These are phyloP conservation scores for Trichosanthes truncata DNA, from an alignment of 306 rosid species.

Conservation along the genomic window DNA sequence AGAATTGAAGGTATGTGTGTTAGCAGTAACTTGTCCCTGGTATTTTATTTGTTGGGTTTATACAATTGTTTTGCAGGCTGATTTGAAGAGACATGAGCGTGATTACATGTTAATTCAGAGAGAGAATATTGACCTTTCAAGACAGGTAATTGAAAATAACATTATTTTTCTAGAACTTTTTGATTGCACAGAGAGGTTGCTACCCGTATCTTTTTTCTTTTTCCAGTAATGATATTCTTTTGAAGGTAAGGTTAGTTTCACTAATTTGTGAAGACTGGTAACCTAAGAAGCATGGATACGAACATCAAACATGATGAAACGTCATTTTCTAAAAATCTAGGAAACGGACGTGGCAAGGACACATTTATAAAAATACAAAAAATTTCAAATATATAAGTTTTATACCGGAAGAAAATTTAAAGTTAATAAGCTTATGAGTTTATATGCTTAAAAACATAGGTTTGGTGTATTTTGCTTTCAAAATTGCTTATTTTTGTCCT, in stretches of 20 bases:
- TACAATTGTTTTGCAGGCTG: constrained; percentile 40
- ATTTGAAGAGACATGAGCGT: constrained; percentile 67
- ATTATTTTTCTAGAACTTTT: background rate
- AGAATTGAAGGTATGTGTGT: constrained; percentile 52
- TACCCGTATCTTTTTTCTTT: background rate
- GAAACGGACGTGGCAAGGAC: background rate
- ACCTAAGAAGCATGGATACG: background rate
- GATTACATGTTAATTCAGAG: constrained; percentile 53
- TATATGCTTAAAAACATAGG: background rate
- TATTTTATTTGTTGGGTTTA: constrained; percentile 15
- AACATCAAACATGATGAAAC: too few species aligned
- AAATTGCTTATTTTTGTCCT: too few species aligned
- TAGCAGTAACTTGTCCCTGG: background rate
- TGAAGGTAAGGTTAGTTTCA: background rate
- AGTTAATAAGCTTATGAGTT: background rate
- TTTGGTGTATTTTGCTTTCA: background rate
- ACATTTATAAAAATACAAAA: background rate
- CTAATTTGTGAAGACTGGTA: background rate
- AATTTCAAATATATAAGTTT: background rate
- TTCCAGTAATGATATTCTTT: background rate
- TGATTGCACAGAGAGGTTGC: background rate
- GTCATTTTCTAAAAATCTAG: background rate
- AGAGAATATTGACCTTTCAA: constrained; percentile 71
- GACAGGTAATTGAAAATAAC: constrained; percentile 45
- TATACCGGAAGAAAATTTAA: too few species aligned